Percentiles rank a stretch among this genome's conserved stretches.
Evolutionary conservation across 129 eudicot genomes (phyloP).

Genomic region (Pittosporum tobira): DNA sequence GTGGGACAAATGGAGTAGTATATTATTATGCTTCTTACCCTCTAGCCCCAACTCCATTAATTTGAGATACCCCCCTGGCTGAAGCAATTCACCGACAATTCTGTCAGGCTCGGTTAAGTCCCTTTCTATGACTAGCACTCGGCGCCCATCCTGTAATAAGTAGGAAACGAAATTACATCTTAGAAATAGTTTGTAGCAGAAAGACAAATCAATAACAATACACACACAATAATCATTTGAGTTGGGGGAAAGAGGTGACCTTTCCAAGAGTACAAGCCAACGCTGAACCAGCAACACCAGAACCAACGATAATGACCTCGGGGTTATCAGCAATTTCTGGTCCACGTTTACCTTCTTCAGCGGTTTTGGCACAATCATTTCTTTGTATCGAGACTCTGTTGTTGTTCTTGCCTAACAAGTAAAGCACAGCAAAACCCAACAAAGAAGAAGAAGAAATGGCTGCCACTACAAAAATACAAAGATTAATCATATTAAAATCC

Average conservation of each 20-base stretch:
- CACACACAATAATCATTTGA: too few species aligned
- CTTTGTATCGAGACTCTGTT: background rate
- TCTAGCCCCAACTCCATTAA: constrained; percentile 45
- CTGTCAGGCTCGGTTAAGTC: constrained; percentile 50
- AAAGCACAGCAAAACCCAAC: background rate
- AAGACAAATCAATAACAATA: too few species aligned
- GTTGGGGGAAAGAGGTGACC: too few species aligned
- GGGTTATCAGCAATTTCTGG: too few species aligned
- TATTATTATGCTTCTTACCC: constrained; percentile 21
- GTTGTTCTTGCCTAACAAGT: background rate
- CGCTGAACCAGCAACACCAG: constrained; percentile 32
- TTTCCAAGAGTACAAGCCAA: constrained; percentile 29
- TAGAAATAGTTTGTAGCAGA: too few species aligned
- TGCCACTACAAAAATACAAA: background rate
- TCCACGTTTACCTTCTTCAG: too few species aligned
- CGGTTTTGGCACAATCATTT: too few species aligned
- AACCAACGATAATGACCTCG: constrained; percentile 23
- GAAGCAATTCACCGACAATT: constrained; percentile 53
- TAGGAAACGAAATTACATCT: too few species aligned
- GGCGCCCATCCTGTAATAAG: constrained; percentile 40
- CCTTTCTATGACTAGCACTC: constrained; percentile 49
- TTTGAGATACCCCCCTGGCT: constrained; percentile 58
- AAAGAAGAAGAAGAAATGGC: background rate
- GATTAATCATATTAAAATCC: background rate
- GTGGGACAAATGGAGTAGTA: background rate